Evolutionary conservation across 2,329 filamentous ascomycete species (phyloP).

Genomic region (Daldinia sp.): DNA sequence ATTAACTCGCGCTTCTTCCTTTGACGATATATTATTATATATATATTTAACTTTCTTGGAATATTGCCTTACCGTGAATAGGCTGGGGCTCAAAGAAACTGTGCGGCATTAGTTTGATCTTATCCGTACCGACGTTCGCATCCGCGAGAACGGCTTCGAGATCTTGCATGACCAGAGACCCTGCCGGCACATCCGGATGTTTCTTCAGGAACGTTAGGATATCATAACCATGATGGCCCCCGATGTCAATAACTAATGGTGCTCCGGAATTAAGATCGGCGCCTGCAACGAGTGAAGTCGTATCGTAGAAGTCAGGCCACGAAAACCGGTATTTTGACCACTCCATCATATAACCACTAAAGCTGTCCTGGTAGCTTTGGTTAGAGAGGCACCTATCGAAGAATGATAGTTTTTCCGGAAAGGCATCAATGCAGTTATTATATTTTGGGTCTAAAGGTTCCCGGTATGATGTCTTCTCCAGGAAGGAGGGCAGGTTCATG

Average conservation of each 20-base stretch:
- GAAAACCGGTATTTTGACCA: constrained; percentile 35
- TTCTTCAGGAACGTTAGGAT: constrained; percentile 44
- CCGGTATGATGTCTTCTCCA: constrained; percentile 39
- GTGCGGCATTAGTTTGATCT: constrained; percentile 43
- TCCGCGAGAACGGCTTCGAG: constrained; percentile 45
- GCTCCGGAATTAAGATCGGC: constrained; percentile 40
- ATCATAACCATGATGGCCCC: constrained; percentile 53
- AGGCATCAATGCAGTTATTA: constrained; percentile 35
- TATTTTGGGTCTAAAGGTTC: constrained; percentile 36
- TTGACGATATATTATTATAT: neutral
- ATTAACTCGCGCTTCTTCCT: neutral
- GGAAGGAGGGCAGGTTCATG: constrained; percentile 34
- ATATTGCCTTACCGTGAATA: constrained; percentile 35
- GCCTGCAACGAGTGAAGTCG: constrained; percentile 35
- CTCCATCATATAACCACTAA: constrained; percentile 41
- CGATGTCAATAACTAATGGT: constrained; percentile 52
- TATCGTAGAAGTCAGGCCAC: constrained; percentile 44
- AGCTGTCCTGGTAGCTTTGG: constrained; percentile 31
- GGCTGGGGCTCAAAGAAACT: constrained; percentile 49
- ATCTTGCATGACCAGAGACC: constrained; percentile 52
- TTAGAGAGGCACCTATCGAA: constrained; percentile 37
- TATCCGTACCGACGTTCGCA: constrained; percentile 19
- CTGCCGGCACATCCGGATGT: constrained; percentile 45
- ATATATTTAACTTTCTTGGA: neutral
- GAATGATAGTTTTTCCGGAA: constrained; percentile 35